Percentiles rank a stretch among this genome's conserved stretches.
Conservation (phyloP, 352 stramenopile species). For the Globisporangium recalcitrans region DNA sequence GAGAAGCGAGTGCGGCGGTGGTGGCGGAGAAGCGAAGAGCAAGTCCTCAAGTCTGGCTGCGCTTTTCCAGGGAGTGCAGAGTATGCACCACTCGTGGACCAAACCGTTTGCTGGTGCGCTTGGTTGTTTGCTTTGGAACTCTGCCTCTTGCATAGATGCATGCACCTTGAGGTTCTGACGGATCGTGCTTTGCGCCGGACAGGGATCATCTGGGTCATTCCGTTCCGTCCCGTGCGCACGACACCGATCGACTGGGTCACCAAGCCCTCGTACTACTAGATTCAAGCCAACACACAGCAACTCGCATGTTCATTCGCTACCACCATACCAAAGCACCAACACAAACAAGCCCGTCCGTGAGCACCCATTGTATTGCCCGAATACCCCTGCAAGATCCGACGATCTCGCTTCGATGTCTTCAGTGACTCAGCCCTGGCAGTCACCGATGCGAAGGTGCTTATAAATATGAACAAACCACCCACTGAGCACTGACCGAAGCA, state of each 20-base stretch:
- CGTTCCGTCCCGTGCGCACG: conserved; percentile 32
- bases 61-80: neutral
- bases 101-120: conserved; percentile 39
- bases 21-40: neutral
- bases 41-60: neutral
- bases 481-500: neutral
- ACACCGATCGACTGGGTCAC: conserved; percentile 20
- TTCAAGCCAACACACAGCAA: too few relatives aligned
- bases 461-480: conserved; percentile 17
- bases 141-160: too few relatives aligned
- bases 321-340: neutral
- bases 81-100: conserved; percentile 25
- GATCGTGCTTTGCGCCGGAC: neutral
- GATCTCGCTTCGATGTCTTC: neutral
- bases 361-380: conserved; percentile 1
- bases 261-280: neutral
- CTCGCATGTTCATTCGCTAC: too few relatives aligned
- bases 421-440: neutral
- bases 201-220: conserved; percentile 66
- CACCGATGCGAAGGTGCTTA: neutral
- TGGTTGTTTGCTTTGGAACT: neutral
- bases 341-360: neutral
- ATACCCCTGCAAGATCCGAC: neutral
- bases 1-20: neutral
- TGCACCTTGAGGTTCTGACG: neutral